Evolutionary conservation across 805 yeast genomes (phyloP).

Genomic region (Saccharomycopsis vini): DNA sequence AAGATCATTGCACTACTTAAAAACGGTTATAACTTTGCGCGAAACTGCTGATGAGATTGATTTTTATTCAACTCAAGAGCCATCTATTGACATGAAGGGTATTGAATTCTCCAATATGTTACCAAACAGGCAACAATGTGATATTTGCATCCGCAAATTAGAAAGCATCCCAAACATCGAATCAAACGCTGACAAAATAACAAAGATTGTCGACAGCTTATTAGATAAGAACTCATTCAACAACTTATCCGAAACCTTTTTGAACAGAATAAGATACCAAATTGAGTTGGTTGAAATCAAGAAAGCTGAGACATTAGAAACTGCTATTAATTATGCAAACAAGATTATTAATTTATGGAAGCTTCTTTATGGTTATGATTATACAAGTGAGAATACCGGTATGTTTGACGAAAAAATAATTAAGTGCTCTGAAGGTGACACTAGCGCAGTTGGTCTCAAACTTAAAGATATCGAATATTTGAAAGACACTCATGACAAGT

Average conservation of each 20-base stretch:
- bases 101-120: slow-evolving; percentile 7
- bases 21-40: slow-evolving; percentile 10
- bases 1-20: slow-evolving; percentile 12
- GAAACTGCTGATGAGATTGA: slow-evolving; percentile 17
- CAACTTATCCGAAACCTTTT: slow-evolving; percentile 18
- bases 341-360: slow-evolving; percentile 15
- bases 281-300: slow-evolving; percentile 18
- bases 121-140: slow-evolving; percentile 17
- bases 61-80: slow-evolving; percentile 2
- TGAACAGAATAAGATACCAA: slow-evolving; percentile 16
- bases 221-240: slow-evolving; percentile 20
- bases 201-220: slow-evolving; percentile 13
- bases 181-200: slow-evolving; percentile 17
- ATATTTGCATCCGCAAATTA: slow-evolving; percentile 13
- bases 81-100: background rate
- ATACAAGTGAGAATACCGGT: background rate
- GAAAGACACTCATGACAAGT: slow-evolving; percentile 26
- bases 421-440: slow-evolving; percentile 17
- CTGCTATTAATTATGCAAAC: slow-evolving; percentile 12
- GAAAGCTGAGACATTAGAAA: slow-evolving; percentile 13
- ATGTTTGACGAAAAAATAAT: slow-evolving; percentile 12
- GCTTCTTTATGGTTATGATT: slow-evolving; percentile 7
- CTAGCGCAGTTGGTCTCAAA: slow-evolving; percentile 11
- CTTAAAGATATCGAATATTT: slow-evolving; percentile 23
- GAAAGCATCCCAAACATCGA: slow-evolving; percentile 17